Conservation (phyloP, 352 stramenopile genomes). For the Phytopythium aichiense region DNA sequence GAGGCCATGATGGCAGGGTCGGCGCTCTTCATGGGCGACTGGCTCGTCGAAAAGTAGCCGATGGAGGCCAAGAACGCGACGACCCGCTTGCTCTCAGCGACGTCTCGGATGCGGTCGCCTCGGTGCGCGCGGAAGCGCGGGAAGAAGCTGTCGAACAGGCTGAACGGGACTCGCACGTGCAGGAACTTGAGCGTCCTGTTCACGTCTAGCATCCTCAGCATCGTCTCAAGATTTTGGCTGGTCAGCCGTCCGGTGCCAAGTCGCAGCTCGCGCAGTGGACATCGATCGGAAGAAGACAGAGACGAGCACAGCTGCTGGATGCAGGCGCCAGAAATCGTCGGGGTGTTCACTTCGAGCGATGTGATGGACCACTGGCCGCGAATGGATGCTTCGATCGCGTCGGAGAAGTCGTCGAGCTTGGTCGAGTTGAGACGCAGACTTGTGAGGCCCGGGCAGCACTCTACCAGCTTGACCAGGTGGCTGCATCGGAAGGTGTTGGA, state of each 20-base stretch:
- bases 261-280: slow-evolving; percentile 9
- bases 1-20: slow-evolving; percentile 11
- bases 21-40: slow-evolving; percentile 10
- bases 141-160: slow-evolving; percentile 21
- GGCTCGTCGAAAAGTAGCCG: not conserved
- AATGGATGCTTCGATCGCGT: slow-evolving; percentile 10
- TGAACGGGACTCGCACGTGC: slow-evolving; percentile 18
- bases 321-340: slow-evolving; percentile 10
- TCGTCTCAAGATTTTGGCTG: slow-evolving; percentile 8
- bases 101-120: slow-evolving; percentile 12
- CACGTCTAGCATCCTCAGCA: slow-evolving; percentile 10
- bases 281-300: slow-evolving; percentile 9
- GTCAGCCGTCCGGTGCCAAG: slow-evolving; percentile 12
- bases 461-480: slow-evolving; percentile 11
- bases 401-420: slow-evolving; percentile 16
- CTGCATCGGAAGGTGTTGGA: slow-evolving; percentile 14
- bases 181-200: slow-evolving; percentile 19
- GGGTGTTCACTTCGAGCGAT: slow-evolving; percentile 13
- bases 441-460: slow-evolving; percentile 14
- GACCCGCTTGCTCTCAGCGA: slow-evolving; percentile 7
- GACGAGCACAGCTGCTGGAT: slow-evolving; percentile 10
- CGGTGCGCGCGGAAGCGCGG: slow-evolving; percentile 15
- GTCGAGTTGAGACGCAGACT: slow-evolving; percentile 10
- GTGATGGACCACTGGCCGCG: slow-evolving; percentile 8
- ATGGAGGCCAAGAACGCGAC: slow-evolving; percentile 19